Evolutionary conservation across 805 yeast species (phyloP).

Genomic region (Diddensiella santjacobensis): DNA sequence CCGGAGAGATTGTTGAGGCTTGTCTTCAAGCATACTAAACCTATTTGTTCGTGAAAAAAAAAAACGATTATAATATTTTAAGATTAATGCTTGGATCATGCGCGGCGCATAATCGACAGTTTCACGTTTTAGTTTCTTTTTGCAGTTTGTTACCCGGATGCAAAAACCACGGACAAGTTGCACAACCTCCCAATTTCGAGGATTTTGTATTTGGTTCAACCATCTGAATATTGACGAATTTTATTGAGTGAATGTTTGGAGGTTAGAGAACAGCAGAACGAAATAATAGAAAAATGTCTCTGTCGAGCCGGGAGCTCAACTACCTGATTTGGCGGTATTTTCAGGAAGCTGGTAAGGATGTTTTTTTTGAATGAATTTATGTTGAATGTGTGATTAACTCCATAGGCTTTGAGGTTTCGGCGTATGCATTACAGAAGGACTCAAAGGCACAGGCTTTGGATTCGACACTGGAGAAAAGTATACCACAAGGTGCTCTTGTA

Average conservation of each 20-base stretch:
- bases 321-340: constrained; percentile 90
- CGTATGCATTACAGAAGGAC: constrained; percentile 76
- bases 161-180: no score
- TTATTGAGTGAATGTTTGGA: neutral
- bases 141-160: no score
- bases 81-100: no score
- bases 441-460: constrained; percentile 60
- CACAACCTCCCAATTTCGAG: no score
- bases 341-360: constrained; percentile 66
- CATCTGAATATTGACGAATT: neutral
- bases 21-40: neutral
- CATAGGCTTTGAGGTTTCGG: constrained; percentile 57
- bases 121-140: no score
- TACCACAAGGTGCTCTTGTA: constrained; percentile 80
- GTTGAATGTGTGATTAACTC: neutral
- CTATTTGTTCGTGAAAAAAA: no score
- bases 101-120: no score
- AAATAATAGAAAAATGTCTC: constrained; percentile 50
- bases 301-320: constrained; percentile 79
- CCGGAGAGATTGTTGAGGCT: constrained; percentile 25
- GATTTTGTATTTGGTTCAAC: no score
- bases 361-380: neutral
- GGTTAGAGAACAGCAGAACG: neutral
- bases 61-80: no score
- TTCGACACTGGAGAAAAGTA: constrained; percentile 42